Conservation (phyloP, 305 asterid species). For the Fraxinus paxiana region DNA sequence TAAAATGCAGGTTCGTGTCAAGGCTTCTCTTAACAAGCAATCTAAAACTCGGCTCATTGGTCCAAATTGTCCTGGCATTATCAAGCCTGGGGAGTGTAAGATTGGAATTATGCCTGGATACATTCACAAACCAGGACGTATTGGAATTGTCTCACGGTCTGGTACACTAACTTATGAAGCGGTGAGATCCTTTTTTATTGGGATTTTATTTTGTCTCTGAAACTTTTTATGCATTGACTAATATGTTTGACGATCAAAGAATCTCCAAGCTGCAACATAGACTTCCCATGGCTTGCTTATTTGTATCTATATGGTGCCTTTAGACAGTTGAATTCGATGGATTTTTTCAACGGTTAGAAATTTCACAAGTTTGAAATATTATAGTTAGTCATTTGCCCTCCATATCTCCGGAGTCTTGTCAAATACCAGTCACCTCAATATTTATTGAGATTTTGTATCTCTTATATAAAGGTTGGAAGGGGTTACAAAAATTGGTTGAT, state of each 20-base stretch:
- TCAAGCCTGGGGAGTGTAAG: slow-evolving; percentile 98
- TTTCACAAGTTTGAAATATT: not conserved
- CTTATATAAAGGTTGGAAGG: not conserved
- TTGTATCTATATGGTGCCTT: not conserved
- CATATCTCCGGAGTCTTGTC: not conserved
- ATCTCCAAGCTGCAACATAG: not conserved
- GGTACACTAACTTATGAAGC: slow-evolving; percentile 93
- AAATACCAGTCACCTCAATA: not conserved
- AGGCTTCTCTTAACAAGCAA: slow-evolving; percentile 80
- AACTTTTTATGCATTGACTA: not conserved
- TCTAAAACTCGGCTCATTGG: slow-evolving; percentile 89
- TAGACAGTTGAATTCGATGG: not conserved
- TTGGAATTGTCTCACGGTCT: slow-evolving; percentile 88
- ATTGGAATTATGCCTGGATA: slow-evolving; percentile 99
- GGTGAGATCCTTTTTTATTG: slow-evolving; percentile 39
- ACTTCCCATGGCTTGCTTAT: not conserved
- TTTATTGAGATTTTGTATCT: not conserved
- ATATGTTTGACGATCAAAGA: not conserved
- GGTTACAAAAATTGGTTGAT: not conserved
- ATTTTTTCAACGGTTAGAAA: not conserved
- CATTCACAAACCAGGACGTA: slow-evolving; percentile 96
- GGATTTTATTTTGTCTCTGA: not conserved
- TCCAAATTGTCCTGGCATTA: slow-evolving; percentile 97
- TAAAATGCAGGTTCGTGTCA: slow-evolving; percentile 65
- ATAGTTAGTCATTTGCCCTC: not conserved